Evolutionary conservation across 306 rosid genomes (phyloP).

Genomic region (Purshia tridentata): DNA sequence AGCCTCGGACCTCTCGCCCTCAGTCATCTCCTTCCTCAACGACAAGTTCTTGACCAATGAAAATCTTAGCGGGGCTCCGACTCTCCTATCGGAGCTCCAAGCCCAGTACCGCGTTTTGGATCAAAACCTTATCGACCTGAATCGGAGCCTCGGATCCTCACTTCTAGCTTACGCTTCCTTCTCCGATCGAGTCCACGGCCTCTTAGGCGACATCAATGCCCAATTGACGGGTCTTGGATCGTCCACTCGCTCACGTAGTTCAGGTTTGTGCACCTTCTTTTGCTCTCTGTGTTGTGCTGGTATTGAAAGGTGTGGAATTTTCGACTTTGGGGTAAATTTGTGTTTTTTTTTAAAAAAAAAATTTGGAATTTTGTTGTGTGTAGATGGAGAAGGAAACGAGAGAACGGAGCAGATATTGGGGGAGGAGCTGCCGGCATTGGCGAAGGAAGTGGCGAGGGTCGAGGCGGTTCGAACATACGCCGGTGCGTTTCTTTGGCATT

Average conservation of each 20-base stretch:
- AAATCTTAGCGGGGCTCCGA: constrained; percentile 41
- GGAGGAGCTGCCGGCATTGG: constrained; percentile 82
- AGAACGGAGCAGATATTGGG: constrained; percentile 55
- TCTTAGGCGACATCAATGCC: constrained; percentile 38
- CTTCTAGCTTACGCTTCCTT: constrained; percentile 58
- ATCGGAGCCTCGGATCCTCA: constrained; percentile 52
- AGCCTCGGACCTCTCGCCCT: constrained; percentile 52
- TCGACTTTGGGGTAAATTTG: neutral
- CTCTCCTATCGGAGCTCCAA: constrained; percentile 57
- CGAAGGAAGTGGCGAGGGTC: constrained; percentile 86
- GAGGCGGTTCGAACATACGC: constrained; percentile 81
- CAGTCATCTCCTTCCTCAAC: constrained; percentile 58
- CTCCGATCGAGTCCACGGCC: constrained; percentile 52
- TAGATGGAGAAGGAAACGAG: constrained; percentile 48
- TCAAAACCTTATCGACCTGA: constrained; percentile 51
- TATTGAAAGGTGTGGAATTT: constrained; percentile 19
- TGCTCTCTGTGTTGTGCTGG: neutral
- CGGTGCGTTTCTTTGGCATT: constrained; percentile 39
- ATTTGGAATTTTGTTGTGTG: neutral
- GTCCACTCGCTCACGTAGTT: constrained; percentile 41
- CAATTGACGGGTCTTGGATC: constrained; percentile 46
- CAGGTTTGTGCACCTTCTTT: constrained; percentile 12
- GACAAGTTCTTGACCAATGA: constrained; percentile 37
- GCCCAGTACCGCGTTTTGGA: constrained; percentile 60
- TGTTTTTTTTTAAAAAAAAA: neutral